A percentile compares a stretch with the other conserved stretches of the same genome.
Conservation (phyloP, 2,329 filamentous ascomycete species). For the Colletotrichum sp. region DNA sequence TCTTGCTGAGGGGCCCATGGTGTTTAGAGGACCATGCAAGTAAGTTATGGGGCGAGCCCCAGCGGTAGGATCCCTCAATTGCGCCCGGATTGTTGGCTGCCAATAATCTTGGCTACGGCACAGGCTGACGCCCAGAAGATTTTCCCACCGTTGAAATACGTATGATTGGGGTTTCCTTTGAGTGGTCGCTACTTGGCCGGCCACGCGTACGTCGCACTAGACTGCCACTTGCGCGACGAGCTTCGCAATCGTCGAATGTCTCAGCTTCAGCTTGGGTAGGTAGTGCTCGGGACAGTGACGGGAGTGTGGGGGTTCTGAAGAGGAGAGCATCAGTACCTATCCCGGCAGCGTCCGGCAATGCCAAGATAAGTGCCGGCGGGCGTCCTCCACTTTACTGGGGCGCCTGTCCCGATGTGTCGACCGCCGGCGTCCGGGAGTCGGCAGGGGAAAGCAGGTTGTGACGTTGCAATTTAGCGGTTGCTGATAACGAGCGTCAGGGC, state of each 20-base stretch:
- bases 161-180: not conserved
- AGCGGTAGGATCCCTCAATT: not conserved
- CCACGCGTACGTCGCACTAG: not conserved
- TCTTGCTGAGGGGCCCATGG: not conserved
- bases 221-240: not conserved
- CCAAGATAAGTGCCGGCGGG: not conserved
- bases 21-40: not conserved
- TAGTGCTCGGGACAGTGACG: not conserved
- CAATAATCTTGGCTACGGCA: not conserved
- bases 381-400: not conserved
- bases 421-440: not conserved
- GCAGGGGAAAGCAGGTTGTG: not conserved
- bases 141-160: not conserved
- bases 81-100: not conserved
- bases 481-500: not conserved
- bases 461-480: not conserved
- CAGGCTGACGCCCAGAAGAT: not conserved
- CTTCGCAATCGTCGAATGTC: not conserved
- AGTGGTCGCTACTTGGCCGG: not conserved
- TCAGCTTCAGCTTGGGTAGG: not conserved
- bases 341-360: not conserved
- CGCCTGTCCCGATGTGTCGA: not conserved
- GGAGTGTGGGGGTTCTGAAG: not conserved
- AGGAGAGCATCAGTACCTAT: not conserved
- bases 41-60: not conserved